Base-by-base conservation (phyloP, 208 protist genomes). In the Naegleria gruberi region DNA sequence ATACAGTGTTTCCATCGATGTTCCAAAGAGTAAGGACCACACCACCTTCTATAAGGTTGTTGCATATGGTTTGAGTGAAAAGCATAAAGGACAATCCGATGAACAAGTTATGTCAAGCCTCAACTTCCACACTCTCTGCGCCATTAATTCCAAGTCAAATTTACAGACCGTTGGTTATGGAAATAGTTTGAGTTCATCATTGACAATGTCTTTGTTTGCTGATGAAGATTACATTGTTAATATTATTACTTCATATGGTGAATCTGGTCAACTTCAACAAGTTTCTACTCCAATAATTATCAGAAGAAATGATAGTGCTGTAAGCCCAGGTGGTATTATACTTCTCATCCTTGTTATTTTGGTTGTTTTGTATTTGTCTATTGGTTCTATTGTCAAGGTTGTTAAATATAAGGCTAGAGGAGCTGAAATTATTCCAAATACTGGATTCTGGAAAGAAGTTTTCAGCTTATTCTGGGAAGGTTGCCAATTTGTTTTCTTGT, bases 401-500 rank as follows among this genome's bases (percentile, higher is more conserved):
- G 37, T 83, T 43, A 44, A 44, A 10, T 83, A 83, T 44, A 83
- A 83, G n/a, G 77, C 77, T n/a, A 44, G 40, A 44, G 77, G 77
- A 17, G 44, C 30, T 41, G 77, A 83, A n/a, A 83, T 83, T 17
- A 41, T 83, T 44, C 77, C 77, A 44, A 83, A 83, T 44, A 44
- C 26, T 83, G 77, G n/a, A 23, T 83, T 83, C 37, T 83, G 77
- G 77, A 83, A 41, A 83, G n/a, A 44, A 83, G n/a, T 83, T 12
- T 30, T 44, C 44, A 12, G 37, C 3, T 83, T 83, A 23, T 44
- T 83, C 77, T 44, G 12, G 37, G 77, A 83, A 44, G 77, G 77
- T 44, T 12, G 26, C 34, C 65, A 77, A 77, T 83, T 83, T 44
- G 77, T 83, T 44, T 83, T 83, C 77, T 83, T 83, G 37, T 83